Conservation (phyloP, 1,284 basidiomycete species). For the Heterobasidion occidentale region DNA sequence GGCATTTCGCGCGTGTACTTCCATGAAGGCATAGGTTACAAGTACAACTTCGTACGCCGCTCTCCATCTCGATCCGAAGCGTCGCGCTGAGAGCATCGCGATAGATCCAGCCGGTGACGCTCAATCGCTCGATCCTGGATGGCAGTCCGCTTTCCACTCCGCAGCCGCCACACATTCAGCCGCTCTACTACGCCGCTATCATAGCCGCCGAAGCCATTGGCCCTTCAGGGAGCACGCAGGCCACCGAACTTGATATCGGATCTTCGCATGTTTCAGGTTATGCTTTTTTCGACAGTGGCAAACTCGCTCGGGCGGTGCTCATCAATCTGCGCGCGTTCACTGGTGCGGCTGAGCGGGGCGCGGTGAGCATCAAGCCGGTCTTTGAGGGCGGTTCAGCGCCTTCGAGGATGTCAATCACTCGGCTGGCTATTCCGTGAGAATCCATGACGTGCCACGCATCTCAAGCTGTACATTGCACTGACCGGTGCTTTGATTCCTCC, state of each 20-base stretch:
- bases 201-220: conserved; percentile 37
- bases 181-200: conserved; percentile 55
- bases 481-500: neutral
- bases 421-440: conserved; percentile 36
- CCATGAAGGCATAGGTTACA: conserved; percentile 36
- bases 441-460: neutral
- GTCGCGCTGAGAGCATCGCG: neutral
- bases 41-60: conserved; percentile 32
- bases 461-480: conserved; percentile 10
- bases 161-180: conserved; percentile 46
- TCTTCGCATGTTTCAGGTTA: conserved; percentile 52
- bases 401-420: conserved; percentile 30
- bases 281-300: conserved; percentile 44
- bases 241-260: conserved; percentile 44
- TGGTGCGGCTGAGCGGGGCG: conserved; percentile 24
- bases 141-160: conserved; percentile 38
- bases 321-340: conserved; percentile 47
- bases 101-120: conserved; percentile 47
- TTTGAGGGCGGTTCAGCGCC: conserved; percentile 21
- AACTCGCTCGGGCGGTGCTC: conserved; percentile 42
- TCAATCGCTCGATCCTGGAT: conserved; percentile 44
- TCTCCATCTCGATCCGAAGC: neutral
- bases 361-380: conserved; percentile 35
- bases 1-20: conserved; percentile 29
- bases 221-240: conserved; percentile 26